phyloP scores from a whole-genome alignment of 441 rosid species.

The California macrophylla region DNA sequence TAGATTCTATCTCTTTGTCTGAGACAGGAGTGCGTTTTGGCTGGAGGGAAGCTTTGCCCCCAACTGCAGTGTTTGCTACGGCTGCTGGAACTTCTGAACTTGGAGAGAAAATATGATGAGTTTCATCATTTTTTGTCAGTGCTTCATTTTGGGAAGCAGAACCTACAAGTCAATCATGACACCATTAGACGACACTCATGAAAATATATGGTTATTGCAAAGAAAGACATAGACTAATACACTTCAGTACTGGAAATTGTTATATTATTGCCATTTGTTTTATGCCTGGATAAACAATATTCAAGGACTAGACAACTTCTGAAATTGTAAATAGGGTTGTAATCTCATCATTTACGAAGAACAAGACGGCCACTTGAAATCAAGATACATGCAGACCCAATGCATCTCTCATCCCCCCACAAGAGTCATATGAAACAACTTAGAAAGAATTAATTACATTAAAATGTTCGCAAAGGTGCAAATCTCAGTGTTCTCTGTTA shows the following conservation, averaged over 20 bases:
- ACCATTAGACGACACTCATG: background rate
- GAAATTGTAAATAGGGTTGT: background rate
- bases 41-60: slow-evolving; percentile 83
- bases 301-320: background rate
- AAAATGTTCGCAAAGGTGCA: background rate
- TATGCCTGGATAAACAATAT: background rate
- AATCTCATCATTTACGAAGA: background rate
- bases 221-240: background rate
- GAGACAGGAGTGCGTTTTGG: slow-evolving; percentile 81
- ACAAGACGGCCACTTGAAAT: background rate
- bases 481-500: background rate
- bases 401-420: background rate
- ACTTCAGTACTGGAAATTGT: background rate
- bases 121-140: slow-evolving; percentile 15
- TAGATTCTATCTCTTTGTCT: slow-evolving; percentile 67
- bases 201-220: background rate
- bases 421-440: background rate
- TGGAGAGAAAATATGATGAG: slow-evolving; percentile 18
- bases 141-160: slow-evolving; percentile 28
- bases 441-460: background rate
- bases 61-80: slow-evolving; percentile 47
- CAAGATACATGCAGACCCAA: background rate
- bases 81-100: slow-evolving; percentile 63
- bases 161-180: slow-evolving; percentile 7
- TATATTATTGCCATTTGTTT: background rate